phyloP scores from a whole-genome alignment of 352 stramenopile genomes.

The Plasmopara viticola region DNA sequence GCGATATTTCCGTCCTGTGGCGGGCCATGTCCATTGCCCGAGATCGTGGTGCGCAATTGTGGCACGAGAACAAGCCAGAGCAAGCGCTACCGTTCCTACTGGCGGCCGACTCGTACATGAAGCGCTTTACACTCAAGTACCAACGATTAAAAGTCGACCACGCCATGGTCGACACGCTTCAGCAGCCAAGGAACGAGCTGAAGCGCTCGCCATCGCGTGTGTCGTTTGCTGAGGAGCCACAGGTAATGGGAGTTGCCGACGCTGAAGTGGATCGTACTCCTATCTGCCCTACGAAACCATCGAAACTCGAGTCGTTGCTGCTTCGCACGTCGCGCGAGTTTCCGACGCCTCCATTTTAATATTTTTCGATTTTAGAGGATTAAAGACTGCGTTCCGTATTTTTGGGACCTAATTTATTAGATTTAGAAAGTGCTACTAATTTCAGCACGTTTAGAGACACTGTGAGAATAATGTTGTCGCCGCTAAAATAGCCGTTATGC shows the following conservation, averaged over 20 bases:
- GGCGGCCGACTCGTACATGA: conserved; percentile 83
- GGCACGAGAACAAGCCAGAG: conserved; percentile 83
- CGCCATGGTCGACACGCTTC: conserved; percentile 68
- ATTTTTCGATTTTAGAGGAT: not conserved
- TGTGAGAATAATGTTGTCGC: too few species aligned
- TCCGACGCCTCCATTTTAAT: conserved; percentile 65
- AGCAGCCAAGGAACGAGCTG: conserved; percentile 17
- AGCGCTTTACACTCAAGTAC: conserved; percentile 84
- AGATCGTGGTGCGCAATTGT: conserved; percentile 72
- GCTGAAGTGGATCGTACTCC: conserved; percentile 66
- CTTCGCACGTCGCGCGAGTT: conserved; percentile 81
- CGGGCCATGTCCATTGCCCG: conserved; percentile 76
- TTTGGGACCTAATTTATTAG: too few species aligned
- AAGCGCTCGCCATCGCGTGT: conserved; percentile 44
- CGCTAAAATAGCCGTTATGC: too few species aligned
- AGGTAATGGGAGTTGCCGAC: conserved; percentile 70
- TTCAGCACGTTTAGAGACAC: too few species aligned
- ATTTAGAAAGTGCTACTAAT: too few species aligned
- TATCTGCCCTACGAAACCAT: conserved; percentile 68
- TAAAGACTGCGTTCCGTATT: too few species aligned
- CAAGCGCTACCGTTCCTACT: conserved; percentile 74
- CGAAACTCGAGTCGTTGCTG: conserved; percentile 77
- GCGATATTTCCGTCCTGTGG: conserved; percentile 73
- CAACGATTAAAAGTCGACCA: conserved; percentile 81
- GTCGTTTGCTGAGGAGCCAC: conserved; percentile 53